Percentiles rank a stretch among this genome's conserved stretches.
These are phyloP conservation scores for Vitis amurensis DNA, from an alignment of 164 flowering plant species.

Conservation along the genomic window DNA sequence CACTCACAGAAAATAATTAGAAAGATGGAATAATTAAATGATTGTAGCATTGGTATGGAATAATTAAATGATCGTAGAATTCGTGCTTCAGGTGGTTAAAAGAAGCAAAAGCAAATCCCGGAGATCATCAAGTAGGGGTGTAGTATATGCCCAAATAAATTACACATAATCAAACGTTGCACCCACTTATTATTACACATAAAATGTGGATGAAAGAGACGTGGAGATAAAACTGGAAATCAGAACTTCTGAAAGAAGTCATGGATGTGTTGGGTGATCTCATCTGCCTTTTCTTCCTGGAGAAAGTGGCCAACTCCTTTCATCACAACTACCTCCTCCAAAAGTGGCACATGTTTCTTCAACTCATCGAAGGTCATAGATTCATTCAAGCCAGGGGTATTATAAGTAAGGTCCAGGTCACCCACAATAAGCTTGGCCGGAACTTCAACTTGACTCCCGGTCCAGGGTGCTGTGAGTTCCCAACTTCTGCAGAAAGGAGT, in stretches of 20 bases:
- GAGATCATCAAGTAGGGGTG: too few species aligned
- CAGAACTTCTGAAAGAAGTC: constrained; percentile 47
- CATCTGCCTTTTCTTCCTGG: constrained; percentile 52
- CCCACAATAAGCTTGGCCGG: constrained; percentile 66
- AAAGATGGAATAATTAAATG: too few species aligned
- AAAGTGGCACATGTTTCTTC: constrained; percentile 51
- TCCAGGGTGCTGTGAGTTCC: constrained; percentile 71
- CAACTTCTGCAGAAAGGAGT: constrained; percentile 41
- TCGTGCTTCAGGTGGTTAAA: too few species aligned
- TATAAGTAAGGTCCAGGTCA: constrained; percentile 51
- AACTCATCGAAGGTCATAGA: constrained; percentile 50
- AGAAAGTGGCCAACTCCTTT: constrained; percentile 66
- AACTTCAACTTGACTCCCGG: constrained; percentile 47
- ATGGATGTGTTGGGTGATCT: constrained; percentile 47
- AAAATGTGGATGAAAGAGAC: neutral
- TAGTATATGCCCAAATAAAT: too few species aligned
- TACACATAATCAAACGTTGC: too few species aligned
- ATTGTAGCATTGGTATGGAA: too few species aligned
- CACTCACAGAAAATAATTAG: too few species aligned
- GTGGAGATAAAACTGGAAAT: neutral
- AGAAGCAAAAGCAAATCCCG: too few species aligned
- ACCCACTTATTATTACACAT: neutral
- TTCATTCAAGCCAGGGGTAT: constrained; percentile 35
- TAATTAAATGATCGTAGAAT: too few species aligned
- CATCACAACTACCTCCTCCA: constrained; percentile 61